Evolutionary conservation across 129 eudicot genomes (phyloP).

Genomic region (Flaveria linearis): DNA sequence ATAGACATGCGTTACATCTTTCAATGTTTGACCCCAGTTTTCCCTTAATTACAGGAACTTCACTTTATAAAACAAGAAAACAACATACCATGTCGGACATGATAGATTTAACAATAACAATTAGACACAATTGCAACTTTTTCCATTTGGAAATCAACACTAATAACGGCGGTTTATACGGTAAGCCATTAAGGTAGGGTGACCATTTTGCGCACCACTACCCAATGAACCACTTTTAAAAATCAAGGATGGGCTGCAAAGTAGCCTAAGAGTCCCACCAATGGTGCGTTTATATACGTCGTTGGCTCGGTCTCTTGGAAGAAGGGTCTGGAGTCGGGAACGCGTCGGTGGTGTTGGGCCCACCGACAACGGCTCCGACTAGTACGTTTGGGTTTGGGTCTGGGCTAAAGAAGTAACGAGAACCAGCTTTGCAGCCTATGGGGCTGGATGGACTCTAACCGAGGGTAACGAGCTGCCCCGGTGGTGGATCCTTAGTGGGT

Average conservation of each 20-base stretch:
- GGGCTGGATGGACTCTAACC: conserved; percentile 62
- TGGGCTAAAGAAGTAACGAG: conserved; percentile 69
- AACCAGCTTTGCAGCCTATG: conserved; percentile 84
- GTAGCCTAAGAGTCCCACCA: conserved; percentile 89
- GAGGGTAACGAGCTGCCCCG: conserved; percentile 92
- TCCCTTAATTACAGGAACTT: conserved; percentile 26
- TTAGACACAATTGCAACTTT: conserved; percentile 34
- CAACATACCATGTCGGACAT: conserved; percentile 26
- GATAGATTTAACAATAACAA: conserved; percentile 15
- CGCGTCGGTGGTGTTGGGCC: conserved; percentile 76
- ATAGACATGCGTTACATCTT: not conserved
- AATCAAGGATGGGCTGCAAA: conserved; percentile 70
- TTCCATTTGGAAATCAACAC: conserved; percentile 29
- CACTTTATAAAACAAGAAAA: not conserved
- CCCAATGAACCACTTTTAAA: not conserved
- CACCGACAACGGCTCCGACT: conserved; percentile 91
- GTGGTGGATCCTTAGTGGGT: conserved; percentile 89
- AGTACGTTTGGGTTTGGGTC: conserved; percentile 82
- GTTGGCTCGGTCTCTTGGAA: conserved; percentile 96
- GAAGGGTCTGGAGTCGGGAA: conserved; percentile 91
- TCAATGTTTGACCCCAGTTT: not conserved
- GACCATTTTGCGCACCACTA: conserved; percentile 81
- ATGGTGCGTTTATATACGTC: conserved; percentile 86
- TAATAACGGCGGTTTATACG: conserved; percentile 17
- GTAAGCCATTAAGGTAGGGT: conserved; percentile 30